These are phyloP conservation scores for Termitomyces sp. DNA, from an alignment of 768 basidiomycete species.

Conservation along the genomic window DNA sequence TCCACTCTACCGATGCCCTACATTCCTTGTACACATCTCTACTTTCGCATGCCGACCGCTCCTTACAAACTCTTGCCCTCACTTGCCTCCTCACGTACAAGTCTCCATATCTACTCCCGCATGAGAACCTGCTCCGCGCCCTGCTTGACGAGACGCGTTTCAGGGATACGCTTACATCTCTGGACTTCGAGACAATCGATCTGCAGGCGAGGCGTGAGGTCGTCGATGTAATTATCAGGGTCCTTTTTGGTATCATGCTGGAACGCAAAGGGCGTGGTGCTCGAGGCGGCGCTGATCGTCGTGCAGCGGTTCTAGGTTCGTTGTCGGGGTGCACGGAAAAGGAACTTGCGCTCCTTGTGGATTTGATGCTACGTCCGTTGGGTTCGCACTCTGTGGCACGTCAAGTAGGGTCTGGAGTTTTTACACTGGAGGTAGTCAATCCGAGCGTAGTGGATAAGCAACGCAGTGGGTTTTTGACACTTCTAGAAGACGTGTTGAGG, in stretches of 20 bases:
- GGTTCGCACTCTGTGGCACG: constrained; percentile 27
- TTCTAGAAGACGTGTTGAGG: constrained; percentile 82
- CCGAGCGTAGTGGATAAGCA: constrained; percentile 52
- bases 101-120: constrained; percentile 45
- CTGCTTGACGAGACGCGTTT: constrained; percentile 85
- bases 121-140: constrained; percentile 62
- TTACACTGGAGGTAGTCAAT: constrained; percentile 24
- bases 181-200: constrained; percentile 59
- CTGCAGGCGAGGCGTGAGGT: constrained; percentile 58
- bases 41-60: constrained; percentile 80
- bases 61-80: constrained; percentile 72
- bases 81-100: constrained; percentile 84
- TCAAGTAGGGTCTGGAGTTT: constrained; percentile 18
- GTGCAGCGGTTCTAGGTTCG: constrained; percentile 70
- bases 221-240: constrained; percentile 65
- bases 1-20: constrained; percentile 65
- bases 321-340: constrained; percentile 66
- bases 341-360: constrained; percentile 75
- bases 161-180: constrained; percentile 79
- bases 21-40: constrained; percentile 65
- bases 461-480: constrained; percentile 77
- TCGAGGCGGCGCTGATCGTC: constrained; percentile 54
- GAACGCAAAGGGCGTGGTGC: constrained; percentile 67
- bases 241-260: constrained; percentile 87
- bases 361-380: constrained; percentile 84